A percentile compares a stretch with the other conserved stretches of the same genome.
Conservation (phyloP, 1,284 basidiomycete species). For the Pseudozyma sp. region DNA sequence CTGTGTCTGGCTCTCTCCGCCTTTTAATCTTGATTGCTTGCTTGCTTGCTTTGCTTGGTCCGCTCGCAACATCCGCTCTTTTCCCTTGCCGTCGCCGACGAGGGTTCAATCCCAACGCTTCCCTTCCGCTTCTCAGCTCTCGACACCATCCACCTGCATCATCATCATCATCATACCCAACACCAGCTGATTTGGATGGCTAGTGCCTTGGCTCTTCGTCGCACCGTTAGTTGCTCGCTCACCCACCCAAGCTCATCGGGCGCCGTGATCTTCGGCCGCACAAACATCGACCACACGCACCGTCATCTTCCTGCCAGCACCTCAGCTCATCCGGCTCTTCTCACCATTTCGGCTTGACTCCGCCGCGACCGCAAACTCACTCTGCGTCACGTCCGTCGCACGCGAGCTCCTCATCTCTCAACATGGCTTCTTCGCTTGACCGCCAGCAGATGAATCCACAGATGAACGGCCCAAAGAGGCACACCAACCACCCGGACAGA, state of each 20-base stretch:
- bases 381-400: neutral
- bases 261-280: too few species aligned
- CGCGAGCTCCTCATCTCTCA: slow-evolving; percentile 6
- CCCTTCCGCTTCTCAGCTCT: too few species aligned
- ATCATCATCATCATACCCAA: too few species aligned
- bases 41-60: too few species aligned
- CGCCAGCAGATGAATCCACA: slow-evolving; percentile 46
- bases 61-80: slow-evolving; percentile 3
- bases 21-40: neutral
- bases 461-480: slow-evolving; percentile 39
- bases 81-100: neutral
- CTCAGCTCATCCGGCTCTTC: slow-evolving; percentile 1
- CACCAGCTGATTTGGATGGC: too few species aligned
- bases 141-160: too few species aligned
- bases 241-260: too few species aligned
- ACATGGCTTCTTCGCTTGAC: slow-evolving; percentile 50
- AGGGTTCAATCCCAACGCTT: too few species aligned
- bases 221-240: too few species aligned
- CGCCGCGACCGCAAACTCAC: neutral
- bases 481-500: slow-evolving; percentile 37
- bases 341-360: neutral
- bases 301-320: too few species aligned
- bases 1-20: slow-evolving; percentile 1
- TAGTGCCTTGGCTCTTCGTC: too few species aligned
- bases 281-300: too few species aligned